These are phyloP conservation scores for Emmonsiellopsis sp. DNA, from an alignment of 2,329 filamentous ascomycete genomes.

Conservation along the genomic window DNA sequence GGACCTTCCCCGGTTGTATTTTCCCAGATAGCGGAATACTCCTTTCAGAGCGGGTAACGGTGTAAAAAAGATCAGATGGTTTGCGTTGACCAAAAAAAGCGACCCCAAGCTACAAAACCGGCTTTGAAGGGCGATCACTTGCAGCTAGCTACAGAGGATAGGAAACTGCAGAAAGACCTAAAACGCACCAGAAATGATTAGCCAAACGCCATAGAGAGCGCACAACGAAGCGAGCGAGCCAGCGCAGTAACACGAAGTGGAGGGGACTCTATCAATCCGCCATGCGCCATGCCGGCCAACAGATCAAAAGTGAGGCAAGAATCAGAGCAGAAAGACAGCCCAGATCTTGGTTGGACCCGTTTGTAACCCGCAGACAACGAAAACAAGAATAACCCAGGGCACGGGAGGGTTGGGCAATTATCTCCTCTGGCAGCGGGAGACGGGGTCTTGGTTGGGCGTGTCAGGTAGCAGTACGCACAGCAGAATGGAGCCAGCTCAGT, in stretches of 20 bases:
- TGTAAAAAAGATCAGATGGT: neutral
- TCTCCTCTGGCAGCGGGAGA: neutral
- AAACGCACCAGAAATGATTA: neutral
- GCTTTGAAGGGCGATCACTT: neutral
- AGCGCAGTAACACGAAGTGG: neutral
- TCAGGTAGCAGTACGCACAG: slow-evolving; percentile 4
- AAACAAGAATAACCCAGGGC: neutral
- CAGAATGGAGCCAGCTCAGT: neutral
- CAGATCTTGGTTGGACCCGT: neutral
- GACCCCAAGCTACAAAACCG: neutral
- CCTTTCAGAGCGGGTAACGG: neutral
- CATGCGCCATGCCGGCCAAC: neutral
- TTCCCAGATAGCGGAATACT: too few species aligned
- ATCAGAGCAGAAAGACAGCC: neutral
- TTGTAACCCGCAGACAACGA: neutral
- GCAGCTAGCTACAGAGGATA: neutral
- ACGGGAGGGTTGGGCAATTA: neutral
- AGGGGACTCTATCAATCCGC: neutral
- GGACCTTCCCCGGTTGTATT: too few species aligned
- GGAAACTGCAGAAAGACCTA: neutral
- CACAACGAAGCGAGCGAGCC: neutral
- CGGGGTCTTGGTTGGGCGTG: slow-evolving; percentile 1
- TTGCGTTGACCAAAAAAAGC: neutral
- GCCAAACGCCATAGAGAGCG: neutral
- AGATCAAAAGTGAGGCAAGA: slow-evolving; percentile 4